Evolutionary conservation across 768 basidiomycete genomes (phyloP).

Genomic region (Chiua virens): DNA sequence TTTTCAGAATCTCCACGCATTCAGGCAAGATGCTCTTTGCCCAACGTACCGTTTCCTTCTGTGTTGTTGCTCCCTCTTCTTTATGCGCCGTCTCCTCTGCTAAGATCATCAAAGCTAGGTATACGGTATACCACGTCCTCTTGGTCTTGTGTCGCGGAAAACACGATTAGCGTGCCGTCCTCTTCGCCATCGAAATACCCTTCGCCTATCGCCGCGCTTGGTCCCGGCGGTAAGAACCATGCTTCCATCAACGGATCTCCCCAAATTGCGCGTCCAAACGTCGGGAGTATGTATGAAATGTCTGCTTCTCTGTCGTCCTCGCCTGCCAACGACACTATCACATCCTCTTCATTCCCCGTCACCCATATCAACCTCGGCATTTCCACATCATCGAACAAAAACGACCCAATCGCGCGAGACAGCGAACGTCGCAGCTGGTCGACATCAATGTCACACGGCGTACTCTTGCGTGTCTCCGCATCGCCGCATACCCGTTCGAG

Average conservation of each 20-base stretch:
- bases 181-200: conserved; percentile 53
- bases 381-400: conserved; percentile 76
- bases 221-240: conserved; percentile 52
- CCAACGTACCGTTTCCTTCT: conserved; percentile 36
- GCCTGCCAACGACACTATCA: conserved; percentile 46
- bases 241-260: conserved; percentile 76
- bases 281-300: conserved; percentile 38
- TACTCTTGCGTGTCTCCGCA: conserved; percentile 14
- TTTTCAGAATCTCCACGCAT: conserved; percentile 46
- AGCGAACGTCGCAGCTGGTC: conserved; percentile 48
- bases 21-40: conserved; percentile 40
- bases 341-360: conserved; percentile 57
- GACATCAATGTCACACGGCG: conserved; percentile 29
- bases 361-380: conserved; percentile 68
- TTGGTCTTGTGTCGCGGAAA: conserved; percentile 74
- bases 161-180: conserved; percentile 49
- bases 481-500: conserved; percentile 43
- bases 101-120: conserved; percentile 54
- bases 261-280: conserved; percentile 59
- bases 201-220: conserved; percentile 52
- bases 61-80: conserved; percentile 20
- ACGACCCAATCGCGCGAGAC: conserved; percentile 70
- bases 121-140: conserved; percentile 73
- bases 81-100: conserved; percentile 37
- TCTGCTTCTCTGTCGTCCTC: conserved; percentile 23